Evolutionary conservation across 2,329 filamentous ascomycete species (phyloP).

Genomic region (Huntiella savannae): DNA sequence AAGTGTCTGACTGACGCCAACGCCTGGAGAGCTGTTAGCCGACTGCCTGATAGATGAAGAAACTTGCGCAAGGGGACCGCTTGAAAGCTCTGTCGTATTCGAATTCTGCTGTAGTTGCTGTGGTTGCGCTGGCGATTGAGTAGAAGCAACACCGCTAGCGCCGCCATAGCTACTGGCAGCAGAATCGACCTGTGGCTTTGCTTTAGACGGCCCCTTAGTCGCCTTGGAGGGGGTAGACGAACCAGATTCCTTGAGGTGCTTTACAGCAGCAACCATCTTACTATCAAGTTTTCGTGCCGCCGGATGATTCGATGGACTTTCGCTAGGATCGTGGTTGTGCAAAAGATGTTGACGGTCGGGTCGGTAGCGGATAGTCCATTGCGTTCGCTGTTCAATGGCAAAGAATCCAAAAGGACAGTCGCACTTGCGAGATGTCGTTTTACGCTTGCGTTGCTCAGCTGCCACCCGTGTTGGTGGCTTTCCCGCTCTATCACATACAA

Average conservation of each 20-base stretch:
- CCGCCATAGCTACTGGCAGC: not conserved
- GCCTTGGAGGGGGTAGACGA: constrained; percentile 16
- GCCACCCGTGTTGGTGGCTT: constrained; percentile 43
- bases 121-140: not conserved
- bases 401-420: constrained; percentile 54
- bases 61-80: constrained; percentile 12
- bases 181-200: not conserved
- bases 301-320: constrained; percentile 46
- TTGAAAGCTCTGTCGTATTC: not conserved
- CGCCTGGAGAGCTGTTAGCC: constrained; percentile 24
- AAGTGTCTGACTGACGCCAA: constrained; percentile 46
- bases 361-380: constrained; percentile 47
- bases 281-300: constrained; percentile 47
- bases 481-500: constrained; percentile 47
- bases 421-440: constrained; percentile 49
- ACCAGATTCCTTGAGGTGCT: constrained; percentile 47
- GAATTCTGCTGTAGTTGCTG: not conserved
- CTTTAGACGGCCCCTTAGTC: not conserved
- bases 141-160: not conserved
- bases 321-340: constrained; percentile 48
- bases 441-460: constrained; percentile 43
- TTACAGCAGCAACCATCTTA: constrained; percentile 48
- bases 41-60: constrained; percentile 9
- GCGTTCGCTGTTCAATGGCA: constrained; percentile 45
- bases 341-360: constrained; percentile 37